phyloP scores from a whole-genome alignment of 1,284 basidiomycete genomes.

The Psilocybe mexicana region DNA sequence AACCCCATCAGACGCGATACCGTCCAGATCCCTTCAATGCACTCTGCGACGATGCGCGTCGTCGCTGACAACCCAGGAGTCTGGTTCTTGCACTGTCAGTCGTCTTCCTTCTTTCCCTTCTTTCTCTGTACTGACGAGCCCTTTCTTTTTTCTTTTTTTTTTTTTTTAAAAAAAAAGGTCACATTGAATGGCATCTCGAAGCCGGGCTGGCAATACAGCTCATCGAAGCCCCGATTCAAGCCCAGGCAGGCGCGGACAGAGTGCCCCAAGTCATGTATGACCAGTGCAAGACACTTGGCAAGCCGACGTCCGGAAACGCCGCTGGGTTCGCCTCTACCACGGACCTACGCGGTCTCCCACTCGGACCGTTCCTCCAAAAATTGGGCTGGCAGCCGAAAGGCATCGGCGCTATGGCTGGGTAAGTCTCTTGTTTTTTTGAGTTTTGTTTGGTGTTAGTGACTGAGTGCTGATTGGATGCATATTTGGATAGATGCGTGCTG shows the following conservation, averaged over 20 bases:
- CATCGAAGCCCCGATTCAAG: slow-evolving; percentile 71
- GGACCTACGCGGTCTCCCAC: slow-evolving; percentile 60
- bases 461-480: neutral
- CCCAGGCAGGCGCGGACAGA: slow-evolving; percentile 46
- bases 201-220: slow-evolving; percentile 78
- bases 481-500: slow-evolving; percentile 61
- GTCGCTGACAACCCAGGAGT: slow-evolving; percentile 82
- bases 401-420: slow-evolving; percentile 83
- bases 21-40: slow-evolving; percentile 59
- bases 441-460: neutral
- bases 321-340: slow-evolving; percentile 66
- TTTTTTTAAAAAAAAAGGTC: slow-evolving; percentile 42
- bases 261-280: slow-evolving; percentile 60
- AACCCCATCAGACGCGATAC: slow-evolving; percentile 91
- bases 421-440: slow-evolving; percentile 21
- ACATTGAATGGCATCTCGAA: slow-evolving; percentile 83
- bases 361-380: slow-evolving; percentile 70
- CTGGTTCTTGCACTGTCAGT: slow-evolving; percentile 80
- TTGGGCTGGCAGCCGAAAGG: slow-evolving; percentile 82
- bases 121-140: too few species aligned
- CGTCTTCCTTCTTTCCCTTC: neutral
- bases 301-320: slow-evolving; percentile 75
- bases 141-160: neutral
- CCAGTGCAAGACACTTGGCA: slow-evolving; percentile 69
- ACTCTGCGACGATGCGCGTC: slow-evolving; percentile 67